Conservation (phyloP, 441 rosid genomes). For the Syzygium malaccense region DNA sequence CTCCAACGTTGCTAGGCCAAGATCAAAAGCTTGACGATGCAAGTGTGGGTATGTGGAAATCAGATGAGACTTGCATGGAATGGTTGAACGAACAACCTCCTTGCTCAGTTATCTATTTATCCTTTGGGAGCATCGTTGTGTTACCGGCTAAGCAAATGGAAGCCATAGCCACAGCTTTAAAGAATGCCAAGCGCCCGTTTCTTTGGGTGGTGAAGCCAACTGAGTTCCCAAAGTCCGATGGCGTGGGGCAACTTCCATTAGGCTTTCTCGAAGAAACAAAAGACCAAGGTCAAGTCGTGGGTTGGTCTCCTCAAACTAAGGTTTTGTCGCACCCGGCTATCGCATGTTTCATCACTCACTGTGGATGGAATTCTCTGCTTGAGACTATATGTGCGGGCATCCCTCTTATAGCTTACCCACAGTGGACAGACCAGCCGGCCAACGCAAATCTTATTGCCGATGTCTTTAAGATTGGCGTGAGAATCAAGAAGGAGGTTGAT, state of each 20-base stretch:
- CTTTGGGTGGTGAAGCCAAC: background rate
- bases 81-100: background rate
- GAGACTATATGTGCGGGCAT: background rate
- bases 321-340: background rate
- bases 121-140: background rate
- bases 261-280: background rate
- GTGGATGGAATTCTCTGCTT: background rate
- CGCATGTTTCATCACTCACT: background rate
- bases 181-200: background rate
- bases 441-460: background rate
- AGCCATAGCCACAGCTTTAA: background rate
- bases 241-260: background rate
- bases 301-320: background rate
- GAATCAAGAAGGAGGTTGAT: background rate
- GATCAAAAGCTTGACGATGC: background rate
- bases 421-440: background rate
- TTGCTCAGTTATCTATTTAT: background rate
- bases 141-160: background rate
- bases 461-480: background rate
- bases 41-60: background rate
- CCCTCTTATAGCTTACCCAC: background rate
- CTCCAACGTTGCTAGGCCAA: background rate
- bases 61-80: background rate
- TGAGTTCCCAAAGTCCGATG: background rate
- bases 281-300: background rate